Evolutionary conservation across 192 early-diverging fungal species (phyloP).

Genomic region (Backusella luteola): DNA sequence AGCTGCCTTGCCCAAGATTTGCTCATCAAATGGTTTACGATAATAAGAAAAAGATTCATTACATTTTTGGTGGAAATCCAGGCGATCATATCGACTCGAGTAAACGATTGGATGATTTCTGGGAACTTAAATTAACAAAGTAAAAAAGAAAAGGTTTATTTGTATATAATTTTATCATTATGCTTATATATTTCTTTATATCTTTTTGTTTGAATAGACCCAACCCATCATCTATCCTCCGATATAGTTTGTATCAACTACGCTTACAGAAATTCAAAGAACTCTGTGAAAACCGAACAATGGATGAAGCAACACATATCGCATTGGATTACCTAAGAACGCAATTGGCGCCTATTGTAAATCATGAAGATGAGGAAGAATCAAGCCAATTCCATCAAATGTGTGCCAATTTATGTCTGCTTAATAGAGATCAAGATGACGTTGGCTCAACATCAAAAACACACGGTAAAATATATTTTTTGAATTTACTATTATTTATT

Average conservation of each 20-base stretch:
- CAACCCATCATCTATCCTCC: conserved; percentile 62
- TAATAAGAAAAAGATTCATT: conserved; percentile 62
- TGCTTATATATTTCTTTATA: too few species aligned
- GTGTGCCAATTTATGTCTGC: conserved; percentile 20
- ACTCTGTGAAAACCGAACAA: conserved; percentile 49
- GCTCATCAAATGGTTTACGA: conserved; percentile 94
- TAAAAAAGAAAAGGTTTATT: conserved; percentile 29
- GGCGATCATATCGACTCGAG: conserved; percentile 60
- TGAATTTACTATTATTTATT: background rate
- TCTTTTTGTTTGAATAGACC: conserved; percentile 40
- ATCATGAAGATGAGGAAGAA: conserved; percentile 52
- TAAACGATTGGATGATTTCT: conserved; percentile 79
- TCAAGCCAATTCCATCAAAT: conserved; percentile 39
- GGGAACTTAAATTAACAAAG: conserved; percentile 72
- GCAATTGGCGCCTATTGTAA: conserved; percentile 67
- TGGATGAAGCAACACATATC: conserved; percentile 32
- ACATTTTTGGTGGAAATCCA: conserved; percentile 95
- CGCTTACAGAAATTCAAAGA: conserved; percentile 83
- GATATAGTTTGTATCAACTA: conserved; percentile 71
- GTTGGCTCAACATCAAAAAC: background rate
- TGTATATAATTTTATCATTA: background rate
- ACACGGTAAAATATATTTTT: background rate
- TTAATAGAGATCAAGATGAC: background rate
- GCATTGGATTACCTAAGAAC: conserved; percentile 82
- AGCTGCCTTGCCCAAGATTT: conserved; percentile 78